A percentile compares a stretch with the other conserved stretches of the same genome.
Conservation (phyloP, 768 basidiomycete genomes). For the Xerocomellus chrysenteron region DNA sequence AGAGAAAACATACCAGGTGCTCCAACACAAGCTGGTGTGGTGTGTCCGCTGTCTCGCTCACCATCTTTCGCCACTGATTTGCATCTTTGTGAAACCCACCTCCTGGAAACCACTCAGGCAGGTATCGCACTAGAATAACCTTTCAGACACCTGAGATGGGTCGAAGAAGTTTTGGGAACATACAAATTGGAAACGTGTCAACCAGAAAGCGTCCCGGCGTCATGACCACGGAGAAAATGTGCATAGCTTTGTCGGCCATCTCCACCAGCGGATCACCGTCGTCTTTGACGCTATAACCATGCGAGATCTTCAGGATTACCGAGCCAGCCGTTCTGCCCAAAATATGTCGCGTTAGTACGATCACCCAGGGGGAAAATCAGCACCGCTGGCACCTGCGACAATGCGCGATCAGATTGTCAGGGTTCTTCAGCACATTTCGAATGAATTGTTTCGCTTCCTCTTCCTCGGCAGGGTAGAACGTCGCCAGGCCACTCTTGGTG, state of each 20-base stretch:
- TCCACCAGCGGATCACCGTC: constrained; percentile 34
- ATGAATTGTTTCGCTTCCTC: constrained; percentile 2
- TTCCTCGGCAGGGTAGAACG: constrained; percentile 4
- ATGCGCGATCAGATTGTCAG: constrained; percentile 4
- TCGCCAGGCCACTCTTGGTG: constrained; percentile 1
- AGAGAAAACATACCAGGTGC: constrained; percentile 8
- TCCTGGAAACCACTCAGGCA: constrained; percentile 25
- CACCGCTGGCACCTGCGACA: background rate
- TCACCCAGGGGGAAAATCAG: too few relatives aligned
- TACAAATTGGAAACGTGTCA: constrained; percentile 9
- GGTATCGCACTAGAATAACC: constrained; percentile 5
- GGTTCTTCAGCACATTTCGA: background rate
- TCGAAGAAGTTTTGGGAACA: background rate
- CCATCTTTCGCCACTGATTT: background rate
- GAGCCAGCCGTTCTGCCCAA: constrained; percentile 33
- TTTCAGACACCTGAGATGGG: background rate
- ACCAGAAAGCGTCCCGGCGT: constrained; percentile 9
- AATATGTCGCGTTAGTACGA: background rate
- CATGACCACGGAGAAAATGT: constrained; percentile 5
- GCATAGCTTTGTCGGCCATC: constrained; percentile 24
- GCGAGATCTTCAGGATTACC: constrained; percentile 35
- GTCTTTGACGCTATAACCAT: constrained; percentile 36
- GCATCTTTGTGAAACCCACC: constrained; percentile 14
- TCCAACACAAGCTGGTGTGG: constrained; percentile 12
- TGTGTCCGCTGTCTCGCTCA: background rate